These are phyloP conservation scores for Calocera viscosa DNA, from an alignment of 768 basidiomycete species.

Conservation along the genomic window DNA sequence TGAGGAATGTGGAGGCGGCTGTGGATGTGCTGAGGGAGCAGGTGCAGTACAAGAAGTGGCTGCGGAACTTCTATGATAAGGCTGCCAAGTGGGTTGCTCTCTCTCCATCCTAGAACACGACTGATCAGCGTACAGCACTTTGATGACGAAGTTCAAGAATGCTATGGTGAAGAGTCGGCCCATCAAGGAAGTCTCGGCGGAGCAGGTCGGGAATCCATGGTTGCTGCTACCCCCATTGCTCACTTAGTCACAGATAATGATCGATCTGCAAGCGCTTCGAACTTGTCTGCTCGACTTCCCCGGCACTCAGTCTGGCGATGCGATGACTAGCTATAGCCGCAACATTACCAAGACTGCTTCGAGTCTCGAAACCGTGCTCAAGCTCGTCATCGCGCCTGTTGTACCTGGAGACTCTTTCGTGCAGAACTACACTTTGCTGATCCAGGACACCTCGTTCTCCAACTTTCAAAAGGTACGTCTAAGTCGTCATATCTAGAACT, in stretches of 20 bases:
- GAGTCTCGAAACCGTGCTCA: slow-evolving; percentile 79
- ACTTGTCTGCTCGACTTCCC: slow-evolving; percentile 72
- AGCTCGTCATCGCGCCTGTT: slow-evolving; percentile 87
- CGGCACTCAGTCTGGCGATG: slow-evolving; percentile 33
- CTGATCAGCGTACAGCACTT: slow-evolving; percentile 39
- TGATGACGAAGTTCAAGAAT: slow-evolving; percentile 80
- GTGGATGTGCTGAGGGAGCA: slow-evolving; percentile 63
- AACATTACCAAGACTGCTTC: slow-evolving; percentile 69
- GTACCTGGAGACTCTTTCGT: slow-evolving; percentile 91
- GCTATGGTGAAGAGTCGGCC: slow-evolving; percentile 83
- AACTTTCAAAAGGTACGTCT: slow-evolving; percentile 88
- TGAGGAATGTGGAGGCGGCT: slow-evolving; percentile 60
- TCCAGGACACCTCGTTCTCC: slow-evolving; percentile 87
- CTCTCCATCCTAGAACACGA: neutral
- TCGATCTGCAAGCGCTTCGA: slow-evolving; percentile 83
- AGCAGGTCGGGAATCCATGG: slow-evolving; percentile 50
- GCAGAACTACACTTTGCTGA: slow-evolving; percentile 84
- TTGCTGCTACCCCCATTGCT: neutral
- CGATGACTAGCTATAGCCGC: slow-evolving; percentile 54
- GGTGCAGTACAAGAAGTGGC: slow-evolving; percentile 89
- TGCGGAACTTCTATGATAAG: slow-evolving; percentile 88
- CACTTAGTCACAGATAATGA: slow-evolving; percentile 47
- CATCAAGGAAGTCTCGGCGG: slow-evolving; percentile 83
- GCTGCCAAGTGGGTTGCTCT: slow-evolving; percentile 54
- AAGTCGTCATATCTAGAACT: neutral